These are phyloP conservation scores for Globisporangium yorkense DNA, from an alignment of 352 stramenopile genomes.

Conservation along the genomic window DNA sequence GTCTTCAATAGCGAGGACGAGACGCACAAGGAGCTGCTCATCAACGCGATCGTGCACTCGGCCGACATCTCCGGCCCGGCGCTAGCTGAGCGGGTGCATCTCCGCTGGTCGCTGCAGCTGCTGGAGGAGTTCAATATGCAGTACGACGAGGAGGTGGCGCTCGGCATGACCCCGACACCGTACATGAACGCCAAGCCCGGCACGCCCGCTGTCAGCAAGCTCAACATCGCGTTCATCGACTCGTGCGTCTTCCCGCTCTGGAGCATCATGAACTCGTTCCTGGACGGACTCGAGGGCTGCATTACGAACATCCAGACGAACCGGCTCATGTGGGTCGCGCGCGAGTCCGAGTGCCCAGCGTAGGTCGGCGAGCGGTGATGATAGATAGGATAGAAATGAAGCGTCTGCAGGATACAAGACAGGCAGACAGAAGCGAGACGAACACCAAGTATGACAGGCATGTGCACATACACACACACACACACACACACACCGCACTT, in stretches of 20 bases:
- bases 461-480: background rate
- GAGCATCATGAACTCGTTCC: constrained; percentile 57
- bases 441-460: background rate
- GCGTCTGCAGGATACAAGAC: background rate
- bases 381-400: background rate
- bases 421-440: background rate
- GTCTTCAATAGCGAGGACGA: constrained; percentile 50
- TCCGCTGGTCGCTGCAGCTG: constrained; percentile 59
- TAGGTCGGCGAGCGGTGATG: background rate
- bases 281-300: constrained; percentile 52
- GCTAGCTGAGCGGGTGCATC: constrained; percentile 42
- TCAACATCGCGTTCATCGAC: constrained; percentile 80
- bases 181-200: constrained; percentile 71
- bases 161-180: constrained; percentile 56
- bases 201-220: constrained; percentile 58
- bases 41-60: constrained; percentile 72
- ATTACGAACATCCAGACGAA: constrained; percentile 68
- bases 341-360: constrained; percentile 12
- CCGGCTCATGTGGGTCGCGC: constrained; percentile 45
- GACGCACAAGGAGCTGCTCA: constrained; percentile 51
- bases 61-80: constrained; percentile 77
- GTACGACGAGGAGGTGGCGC: constrained; percentile 59
- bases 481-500: too few species aligned
- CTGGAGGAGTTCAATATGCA: constrained; percentile 82
- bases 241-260: constrained; percentile 83